A percentile compares a stretch with the other conserved stretches of the same genome.
phyloP scores from a whole-genome alignment of 2,329 filamentous ascomycete genomes.

The Aspergillus intermedius region DNA sequence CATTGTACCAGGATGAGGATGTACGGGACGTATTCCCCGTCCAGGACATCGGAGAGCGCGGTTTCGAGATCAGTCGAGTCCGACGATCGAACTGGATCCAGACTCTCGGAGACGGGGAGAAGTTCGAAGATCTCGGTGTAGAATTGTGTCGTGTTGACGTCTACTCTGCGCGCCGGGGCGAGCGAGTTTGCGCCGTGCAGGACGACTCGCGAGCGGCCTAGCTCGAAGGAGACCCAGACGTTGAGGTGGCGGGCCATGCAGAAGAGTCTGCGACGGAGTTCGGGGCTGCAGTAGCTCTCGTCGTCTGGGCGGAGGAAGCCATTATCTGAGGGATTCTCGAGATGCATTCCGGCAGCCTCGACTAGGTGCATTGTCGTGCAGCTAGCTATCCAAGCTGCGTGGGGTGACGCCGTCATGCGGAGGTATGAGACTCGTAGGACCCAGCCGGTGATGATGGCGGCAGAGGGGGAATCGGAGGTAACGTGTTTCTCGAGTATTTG shows the following conservation, averaged over 20 bases:
- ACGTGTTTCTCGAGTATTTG: conserved; percentile 40
- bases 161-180: conserved; percentile 31
- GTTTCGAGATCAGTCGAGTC: conserved; percentile 39
- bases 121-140: conserved; percentile 48
- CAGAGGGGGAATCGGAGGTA: conserved; percentile 19
- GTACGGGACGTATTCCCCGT: conserved; percentile 33
- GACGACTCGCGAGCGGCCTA: conserved; percentile 48
- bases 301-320: conserved; percentile 7
- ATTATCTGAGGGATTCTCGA: conserved; percentile 18
- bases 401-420: conserved; percentile 48
- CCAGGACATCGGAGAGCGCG: conserved; percentile 38
- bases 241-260: conserved; percentile 53
- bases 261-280: conserved; percentile 40
- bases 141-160: conserved; percentile 27
- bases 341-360: conserved; percentile 43
- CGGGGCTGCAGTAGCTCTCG: conserved; percentile 20
- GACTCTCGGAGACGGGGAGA: conserved; percentile 47
- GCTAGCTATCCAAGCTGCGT: conserved; percentile 51
- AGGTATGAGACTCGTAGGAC: conserved; percentile 50
- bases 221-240: conserved; percentile 55
- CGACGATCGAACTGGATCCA: conserved; percentile 46
- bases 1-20: conserved; percentile 47
- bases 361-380: conserved; percentile 53
- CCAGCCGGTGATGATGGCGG: conserved; percentile 39
- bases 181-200: conserved; percentile 42